Percentiles rank a stretch among this genome's conserved stretches.
These are phyloP conservation scores for Cutaneotrichosporon mucoides DNA, from an alignment of 1,284 basidiomycete species.

Conservation along the genomic window DNA sequence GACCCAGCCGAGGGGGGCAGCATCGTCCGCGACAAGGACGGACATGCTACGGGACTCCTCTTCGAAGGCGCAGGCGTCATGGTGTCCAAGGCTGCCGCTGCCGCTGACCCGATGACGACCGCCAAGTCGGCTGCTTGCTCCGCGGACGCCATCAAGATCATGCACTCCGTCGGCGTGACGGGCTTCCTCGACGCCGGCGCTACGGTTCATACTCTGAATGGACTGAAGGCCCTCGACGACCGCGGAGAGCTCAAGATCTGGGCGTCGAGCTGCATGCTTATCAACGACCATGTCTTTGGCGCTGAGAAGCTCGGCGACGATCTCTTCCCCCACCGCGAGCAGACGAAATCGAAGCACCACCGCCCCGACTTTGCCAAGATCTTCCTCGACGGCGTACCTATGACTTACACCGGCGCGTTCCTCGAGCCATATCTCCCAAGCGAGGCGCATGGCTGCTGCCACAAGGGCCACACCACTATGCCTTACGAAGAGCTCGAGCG, in stretches of 20 bases:
- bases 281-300: conserved; percentile 8
- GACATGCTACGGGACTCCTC: conserved; percentile 1
- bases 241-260: conserved; percentile 2
- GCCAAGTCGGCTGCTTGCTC: background rate
- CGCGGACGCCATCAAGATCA: background rate
- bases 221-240: conserved; percentile 8
- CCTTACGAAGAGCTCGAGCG: conserved; percentile 5
- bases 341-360: background rate
- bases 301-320: background rate
- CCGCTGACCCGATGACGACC: background rate
- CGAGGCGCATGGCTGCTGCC: background rate
- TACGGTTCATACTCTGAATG: background rate
- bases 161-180: conserved; percentile 5
- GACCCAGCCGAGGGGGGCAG: background rate
- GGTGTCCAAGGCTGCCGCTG: background rate
- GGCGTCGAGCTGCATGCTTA: conserved; percentile 5
- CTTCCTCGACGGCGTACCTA: conserved; percentile 9
- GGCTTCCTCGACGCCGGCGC: conserved; percentile 5
- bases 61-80: conserved; percentile 2
- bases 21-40: conserved; percentile 4
- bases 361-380: conserved; percentile 10
- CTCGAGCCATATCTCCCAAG: conserved; percentile 1
- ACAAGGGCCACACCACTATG: conserved; percentile 7
- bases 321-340: background rate
- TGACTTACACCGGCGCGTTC: conserved; percentile 5